A percentile compares a stretch with the other conserved stretches of the same genome.
Evolutionary conservation across 345 rosid genomes (phyloP).

Genomic region (Arabis hirsuta): DNA sequence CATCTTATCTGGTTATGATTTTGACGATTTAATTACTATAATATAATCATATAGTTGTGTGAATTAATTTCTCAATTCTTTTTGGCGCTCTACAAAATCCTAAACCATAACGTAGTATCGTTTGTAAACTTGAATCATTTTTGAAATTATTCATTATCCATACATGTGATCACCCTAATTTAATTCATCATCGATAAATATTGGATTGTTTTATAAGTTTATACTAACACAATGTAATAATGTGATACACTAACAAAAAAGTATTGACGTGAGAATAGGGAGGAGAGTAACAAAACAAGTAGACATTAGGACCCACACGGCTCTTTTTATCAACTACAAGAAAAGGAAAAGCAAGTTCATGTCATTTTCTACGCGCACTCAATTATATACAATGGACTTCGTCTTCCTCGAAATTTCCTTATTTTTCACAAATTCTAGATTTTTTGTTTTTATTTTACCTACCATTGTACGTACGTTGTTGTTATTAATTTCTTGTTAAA

Average conservation of each 20-base stretch:
- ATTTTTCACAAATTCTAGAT: not conserved
- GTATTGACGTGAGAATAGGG: not conserved
- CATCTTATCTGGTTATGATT: not conserved
- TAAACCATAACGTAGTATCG: too few relatives aligned
- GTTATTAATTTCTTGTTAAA: too few relatives aligned
- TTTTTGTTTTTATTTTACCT: not conserved
- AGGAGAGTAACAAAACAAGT: not conserved
- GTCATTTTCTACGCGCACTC: slow-evolving; percentile 12
- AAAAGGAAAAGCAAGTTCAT: not conserved
- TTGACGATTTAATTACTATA: not conserved
- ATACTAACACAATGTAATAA: not conserved
- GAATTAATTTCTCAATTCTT: not conserved
- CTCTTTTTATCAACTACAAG: not conserved
- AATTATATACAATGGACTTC: not conserved
- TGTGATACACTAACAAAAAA: not conserved
- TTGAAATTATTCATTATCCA: not conserved
- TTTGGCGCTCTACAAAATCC: too few relatives aligned
- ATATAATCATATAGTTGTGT: not conserved
- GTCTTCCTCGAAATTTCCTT: slow-evolving; percentile 5
- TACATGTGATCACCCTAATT: not conserved
- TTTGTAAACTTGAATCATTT: too few relatives aligned
- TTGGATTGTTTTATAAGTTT: not conserved
- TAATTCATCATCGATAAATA: not conserved
- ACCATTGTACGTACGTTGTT: not conserved
- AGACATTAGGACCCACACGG: slow-evolving; percentile 5